phyloP scores from a whole-genome alignment of 2,329 filamentous ascomycete genomes.

The Ophiobolus disseminans region DNA sequence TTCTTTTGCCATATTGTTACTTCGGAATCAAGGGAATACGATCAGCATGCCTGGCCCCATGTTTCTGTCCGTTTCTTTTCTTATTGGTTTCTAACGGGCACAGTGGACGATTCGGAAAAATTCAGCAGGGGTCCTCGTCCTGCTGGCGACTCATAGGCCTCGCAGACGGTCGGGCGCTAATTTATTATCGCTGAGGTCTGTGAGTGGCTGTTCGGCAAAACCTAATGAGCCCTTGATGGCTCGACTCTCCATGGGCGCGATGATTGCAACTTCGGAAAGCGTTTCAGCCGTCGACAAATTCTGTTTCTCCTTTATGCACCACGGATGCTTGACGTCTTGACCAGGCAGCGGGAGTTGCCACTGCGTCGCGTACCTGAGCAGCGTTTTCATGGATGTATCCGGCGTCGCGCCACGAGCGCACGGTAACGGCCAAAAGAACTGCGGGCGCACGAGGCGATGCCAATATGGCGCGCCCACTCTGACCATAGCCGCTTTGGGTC shows the following conservation, averaged over 20 bases:
- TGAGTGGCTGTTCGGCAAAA: slow-evolving; percentile 47
- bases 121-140: slow-evolving; percentile 37
- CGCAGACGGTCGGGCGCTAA: slow-evolving; percentile 46
- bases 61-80: slow-evolving; percentile 28
- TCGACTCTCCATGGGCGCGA: slow-evolving; percentile 36
- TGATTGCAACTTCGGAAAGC: slow-evolving; percentile 41
- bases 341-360: slow-evolving; percentile 33
- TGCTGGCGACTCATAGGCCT: slow-evolving; percentile 41
- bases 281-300: slow-evolving; percentile 42
- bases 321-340: slow-evolving; percentile 35
- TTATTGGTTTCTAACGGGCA: slow-evolving; percentile 41
- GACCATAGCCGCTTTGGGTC: slow-evolving; percentile 33
- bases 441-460: slow-evolving; percentile 34
- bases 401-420: slow-evolving; percentile 37
- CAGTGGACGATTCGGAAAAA: slow-evolving; percentile 44
- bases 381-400: slow-evolving; percentile 12
- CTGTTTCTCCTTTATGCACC: slow-evolving; percentile 45
- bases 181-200: slow-evolving; percentile 34
- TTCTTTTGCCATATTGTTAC: slow-evolving; percentile 46
- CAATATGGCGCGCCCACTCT: slow-evolving; percentile 38
- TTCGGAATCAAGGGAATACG: slow-evolving; percentile 49
- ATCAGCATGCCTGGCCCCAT: slow-evolving; percentile 46
- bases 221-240: slow-evolving; percentile 44
- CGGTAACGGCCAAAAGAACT: slow-evolving; percentile 36
- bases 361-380: slow-evolving; percentile 43